A percentile compares a stretch with the other conserved stretches of the same genome.
Conservation (phyloP, 768 basidiomycete genomes). For the Boletus coccyginus region DNA sequence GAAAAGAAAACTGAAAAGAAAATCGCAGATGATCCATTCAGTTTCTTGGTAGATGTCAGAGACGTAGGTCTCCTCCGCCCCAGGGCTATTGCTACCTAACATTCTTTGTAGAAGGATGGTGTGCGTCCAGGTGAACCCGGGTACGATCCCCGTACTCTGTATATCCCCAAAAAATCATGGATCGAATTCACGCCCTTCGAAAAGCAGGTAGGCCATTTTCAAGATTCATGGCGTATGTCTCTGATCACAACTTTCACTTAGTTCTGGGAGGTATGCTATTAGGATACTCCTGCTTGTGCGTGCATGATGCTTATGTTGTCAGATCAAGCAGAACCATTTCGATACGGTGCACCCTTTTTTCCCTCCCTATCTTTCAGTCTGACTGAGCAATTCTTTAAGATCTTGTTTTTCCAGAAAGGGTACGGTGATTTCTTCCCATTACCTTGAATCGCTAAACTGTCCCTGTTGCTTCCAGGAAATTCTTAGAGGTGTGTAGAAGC, state of each 20-base stretch:
- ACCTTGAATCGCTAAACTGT: background rate
- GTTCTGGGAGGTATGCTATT: constrained; percentile 68
- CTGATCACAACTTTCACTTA: constrained; percentile 26
- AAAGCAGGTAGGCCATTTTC: constrained; percentile 56
- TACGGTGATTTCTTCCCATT: constrained; percentile 27
- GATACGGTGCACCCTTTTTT: constrained; percentile 63
- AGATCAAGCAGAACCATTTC: constrained; percentile 97
- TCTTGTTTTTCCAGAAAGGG: constrained; percentile 99
- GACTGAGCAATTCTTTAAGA: constrained; percentile 36
- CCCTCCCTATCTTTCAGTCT: constrained; percentile 10
- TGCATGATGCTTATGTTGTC: constrained; percentile 19
- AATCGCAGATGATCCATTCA: constrained; percentile 69
- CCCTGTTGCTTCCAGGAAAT: constrained; percentile 55
- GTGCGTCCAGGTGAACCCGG: constrained; percentile 73
- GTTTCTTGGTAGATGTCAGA: constrained; percentile 66
- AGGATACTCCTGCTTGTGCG: background rate
- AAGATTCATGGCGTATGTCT: background rate
- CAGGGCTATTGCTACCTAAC: background rate
- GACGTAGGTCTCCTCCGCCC: constrained; percentile 50
- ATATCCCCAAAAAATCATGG: constrained; percentile 77
- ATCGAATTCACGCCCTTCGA: constrained; percentile 90
- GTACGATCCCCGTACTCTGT: constrained; percentile 89
- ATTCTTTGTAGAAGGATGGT: constrained; percentile 65
- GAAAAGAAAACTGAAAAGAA: constrained; percentile 84
- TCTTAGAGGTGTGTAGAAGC: constrained; percentile 56